phyloP scores from a whole-genome alignment of 768 basidiomycete species.

The Auricularia sp. region DNA sequence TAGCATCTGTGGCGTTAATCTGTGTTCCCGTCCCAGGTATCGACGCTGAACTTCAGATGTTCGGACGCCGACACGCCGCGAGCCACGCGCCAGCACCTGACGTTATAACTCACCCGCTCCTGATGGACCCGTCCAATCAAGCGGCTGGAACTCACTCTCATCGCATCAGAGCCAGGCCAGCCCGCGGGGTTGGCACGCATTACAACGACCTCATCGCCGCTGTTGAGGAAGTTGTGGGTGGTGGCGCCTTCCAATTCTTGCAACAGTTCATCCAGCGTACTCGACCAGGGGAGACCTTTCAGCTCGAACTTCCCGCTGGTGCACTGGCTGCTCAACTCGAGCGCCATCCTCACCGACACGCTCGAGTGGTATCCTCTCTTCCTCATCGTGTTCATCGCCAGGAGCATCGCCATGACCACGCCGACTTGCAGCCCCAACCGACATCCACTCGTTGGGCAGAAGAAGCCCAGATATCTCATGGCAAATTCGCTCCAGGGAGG shows the following conservation, averaged over 20 bases:
- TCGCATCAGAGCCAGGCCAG: conserved; percentile 38
- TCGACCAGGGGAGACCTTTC: neutral
- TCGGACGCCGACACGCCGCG: conserved; percentile 48
- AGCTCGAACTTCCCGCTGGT: neutral
- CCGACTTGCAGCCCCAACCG: conserved; percentile 67
- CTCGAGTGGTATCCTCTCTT: conserved; percentile 38
- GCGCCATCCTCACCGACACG: conserved; percentile 42
- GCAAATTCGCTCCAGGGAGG: conserved; percentile 61
- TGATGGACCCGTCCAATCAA: conserved; percentile 47
- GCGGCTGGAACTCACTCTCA: conserved; percentile 40
- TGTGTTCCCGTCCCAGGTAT: conserved; percentile 16
- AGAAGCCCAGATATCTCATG: conserved; percentile 73
- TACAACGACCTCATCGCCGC: conserved; percentile 55
- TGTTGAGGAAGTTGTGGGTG: conserved; percentile 73
- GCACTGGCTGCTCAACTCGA: conserved; percentile 27
- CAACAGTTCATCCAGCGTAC: conserved; percentile 64
- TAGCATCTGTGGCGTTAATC: neutral
- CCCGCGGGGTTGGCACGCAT: conserved; percentile 32
- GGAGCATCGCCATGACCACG: conserved; percentile 29
- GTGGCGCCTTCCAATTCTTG: conserved; percentile 72
- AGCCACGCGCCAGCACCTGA: conserved; percentile 46
- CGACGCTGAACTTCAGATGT: conserved; percentile 44
- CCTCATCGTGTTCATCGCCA: conserved; percentile 22
- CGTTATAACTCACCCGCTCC: conserved; percentile 70
- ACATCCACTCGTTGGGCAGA: conserved; percentile 86